Evolutionary conservation across 768 basidiomycete species (phyloP), one percentile per base, ranked within the genome.

Genomic region (Boletus edulis): DNA sequence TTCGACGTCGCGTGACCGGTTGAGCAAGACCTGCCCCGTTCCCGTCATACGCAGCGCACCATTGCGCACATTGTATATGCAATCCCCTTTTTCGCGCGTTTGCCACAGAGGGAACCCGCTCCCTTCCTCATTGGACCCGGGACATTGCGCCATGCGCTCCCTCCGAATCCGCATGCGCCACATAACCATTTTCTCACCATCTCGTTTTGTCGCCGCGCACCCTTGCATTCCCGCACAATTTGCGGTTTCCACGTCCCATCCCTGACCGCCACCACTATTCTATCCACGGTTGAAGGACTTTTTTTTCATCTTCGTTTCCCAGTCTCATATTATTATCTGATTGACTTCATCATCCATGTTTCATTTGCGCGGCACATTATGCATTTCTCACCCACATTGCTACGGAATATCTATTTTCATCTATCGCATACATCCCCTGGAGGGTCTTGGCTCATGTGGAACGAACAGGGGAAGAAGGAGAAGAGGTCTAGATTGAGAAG

Each of bases 341-440:
- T 65, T 61, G 56, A 53, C 64, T 58, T 52, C 38, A 55, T 54
- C 42, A 56, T 65, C 11, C 62, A 60, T 54, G 40, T 54, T 60
- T 57, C 56, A 62, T 58, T 54, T 57, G 39, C 54, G 57, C 61
- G 58, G 53, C 66, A 53, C 63, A 46, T 55, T 55, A 69, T 71
- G 67, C 67, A 67, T 68, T 45, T 51, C 29, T 27, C 60, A 67
- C 31, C 53, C 62, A 69, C 69, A 68, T 55, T 53, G n/a, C 64
- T 64, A 64, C 58, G 64, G 56, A 60, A 63, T 61, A 71, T 71
- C 58, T 68, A 71, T 69, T 65, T 57, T 64, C 66, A 68, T 62
- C 59, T 58, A 70, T 59, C 57, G 4, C 46, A 40, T 48, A 14
- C 39, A 41, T 61, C 69, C 59, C 69, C 67, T 32, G 69, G 67